Evolutionary conservation across 805 yeast genomes (phyloP), one percentile per base, ranked within the genome.

Genomic region (Kazachstania kunashirensis): DNA sequence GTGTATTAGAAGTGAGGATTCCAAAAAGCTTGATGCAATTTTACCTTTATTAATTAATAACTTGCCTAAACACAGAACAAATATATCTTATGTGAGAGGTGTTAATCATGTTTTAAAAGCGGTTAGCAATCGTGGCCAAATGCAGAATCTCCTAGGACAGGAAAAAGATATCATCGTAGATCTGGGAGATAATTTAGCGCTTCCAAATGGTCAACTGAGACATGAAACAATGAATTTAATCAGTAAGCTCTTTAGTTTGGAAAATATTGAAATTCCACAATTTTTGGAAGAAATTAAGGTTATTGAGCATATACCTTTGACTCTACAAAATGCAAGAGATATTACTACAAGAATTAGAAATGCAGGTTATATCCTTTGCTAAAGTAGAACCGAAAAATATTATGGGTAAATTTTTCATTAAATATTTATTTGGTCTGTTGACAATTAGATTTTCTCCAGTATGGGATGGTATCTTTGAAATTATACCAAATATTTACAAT

Each of bases 371-470:
- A 67, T n/a, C 59, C 3, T 77, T 61, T 49, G 49, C 59, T 29
- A 50, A 55, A 12, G 42, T 53, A 4, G 62, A 60, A 19, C 45
- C 46, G 9, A 57, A 44, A 41, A 26, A 21, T 10, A 38, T 46
- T 21, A 35, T 46, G 2, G 18, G 34, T 8, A 37, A 31, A 33
- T 42, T 41, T 36, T 59, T 45, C 29, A 65, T 73, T 23, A 66
- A 65, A 16, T 75, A 68, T 47, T 37, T 76, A 26, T 70, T 81
- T 46, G 97, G 97, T 24, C 67, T 82, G 41, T 59, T 88, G 29
- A 67, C 84, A 4, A 77, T 77, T 24, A 72, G 74, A 40, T 85
- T 89, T 47, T 81, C 84, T 38, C 97, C 97, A 1, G 69, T 81
- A 11, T 86, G 95, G 95, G 70, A 73, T 14, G 85, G 81, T 5